These are phyloP conservation scores for Friedmanniomyces simplex DNA, from an alignment of 495 filamentous ascomycete species.

Conservation along the genomic window DNA sequence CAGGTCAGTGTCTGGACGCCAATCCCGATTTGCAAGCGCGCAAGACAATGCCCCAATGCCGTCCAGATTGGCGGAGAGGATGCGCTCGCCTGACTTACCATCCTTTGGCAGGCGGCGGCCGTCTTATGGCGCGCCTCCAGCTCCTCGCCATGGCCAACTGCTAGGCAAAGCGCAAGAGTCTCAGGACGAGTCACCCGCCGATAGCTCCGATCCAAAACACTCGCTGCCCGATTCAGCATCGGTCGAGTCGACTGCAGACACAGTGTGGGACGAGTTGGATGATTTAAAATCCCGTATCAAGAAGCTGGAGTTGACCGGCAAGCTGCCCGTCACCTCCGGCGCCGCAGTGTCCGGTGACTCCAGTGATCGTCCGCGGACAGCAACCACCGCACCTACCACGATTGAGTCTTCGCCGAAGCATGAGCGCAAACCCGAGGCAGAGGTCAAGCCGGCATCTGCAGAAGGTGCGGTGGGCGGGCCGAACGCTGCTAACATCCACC, in stretches of 20 bases:
- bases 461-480: slow-evolving; percentile 19
- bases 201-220: slow-evolving; percentile 13
- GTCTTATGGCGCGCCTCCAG: slow-evolving; percentile 9
- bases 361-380: slow-evolving; percentile 76
- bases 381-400: slow-evolving; percentile 87
- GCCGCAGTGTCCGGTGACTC: slow-evolving; percentile 65
- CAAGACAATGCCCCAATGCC: background rate
- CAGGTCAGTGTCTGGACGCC: slow-evolving; percentile 5
- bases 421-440: slow-evolving; percentile 34
- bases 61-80: background rate
- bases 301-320: slow-evolving; percentile 83
- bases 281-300: slow-evolving; percentile 90
- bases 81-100: slow-evolving; percentile 14
- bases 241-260: slow-evolving; percentile 73
- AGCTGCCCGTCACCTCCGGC: slow-evolving; percentile 67
- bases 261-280: slow-evolving; percentile 96
- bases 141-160: background rate
- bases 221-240: slow-evolving; percentile 59
- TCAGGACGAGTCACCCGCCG: slow-evolving; percentile 38
- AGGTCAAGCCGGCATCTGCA: background rate
- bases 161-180: slow-evolving; percentile 35
- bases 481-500: slow-evolving; percentile 47
- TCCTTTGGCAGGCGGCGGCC: slow-evolving; percentile 14
- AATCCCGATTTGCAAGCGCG: background rate
- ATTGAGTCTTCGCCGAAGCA: slow-evolving; percentile 78